Base-by-base conservation (phyloP, 139 green algal species). In the Tetratostichococcus sp. region DNA sequence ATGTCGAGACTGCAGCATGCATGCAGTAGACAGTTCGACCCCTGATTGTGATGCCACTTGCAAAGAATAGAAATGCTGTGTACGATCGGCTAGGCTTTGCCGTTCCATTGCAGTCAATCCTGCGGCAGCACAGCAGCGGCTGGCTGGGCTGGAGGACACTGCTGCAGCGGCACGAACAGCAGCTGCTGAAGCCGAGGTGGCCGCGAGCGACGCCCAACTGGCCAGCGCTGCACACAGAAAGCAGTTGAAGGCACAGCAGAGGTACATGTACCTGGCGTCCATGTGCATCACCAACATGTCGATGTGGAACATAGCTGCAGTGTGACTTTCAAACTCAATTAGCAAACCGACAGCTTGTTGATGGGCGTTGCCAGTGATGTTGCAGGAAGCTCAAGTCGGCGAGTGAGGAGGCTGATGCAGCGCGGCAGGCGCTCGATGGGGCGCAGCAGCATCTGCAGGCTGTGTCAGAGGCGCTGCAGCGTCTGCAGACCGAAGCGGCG, bases 141-240 rank as follows among this genome's bases (percentile, higher is more conserved):
- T 26, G 19, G 50, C 50, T 4, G 34, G 73, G 65, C 30, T 84
- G 34, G 43, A 69, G 16, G 69, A 33, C 2, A 5, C 35, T 81
- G 58, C 35, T 33, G 69, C n/a, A 14, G 34, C 31, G 71, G 43
- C 43, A 23, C 31, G 25, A 8, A 11, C 71, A 32, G 23, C 8
- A 65, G 42, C 21, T 25, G 35, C 50, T 1, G 59, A 19, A 0
- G 62, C 62, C 4, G 11, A 66, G 34, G 59, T 23, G 5, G 62
- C 62, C 35, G 28, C 58, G 30, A 28, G 35, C 0, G 35, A 59
- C 0, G 62, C 62, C 1, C 2, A 26, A 0, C 35, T 5, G 4
- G 72, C 28, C n/a, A 33, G 35, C 30, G 39, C 65, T 26, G 66
- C 8, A 25, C 43, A 43, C 3, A 33, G 25, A 2, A 35, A 1